Base-by-base conservation (phyloP, 805 yeast genomes). In the Hanseniaspora vineae region DNA sequence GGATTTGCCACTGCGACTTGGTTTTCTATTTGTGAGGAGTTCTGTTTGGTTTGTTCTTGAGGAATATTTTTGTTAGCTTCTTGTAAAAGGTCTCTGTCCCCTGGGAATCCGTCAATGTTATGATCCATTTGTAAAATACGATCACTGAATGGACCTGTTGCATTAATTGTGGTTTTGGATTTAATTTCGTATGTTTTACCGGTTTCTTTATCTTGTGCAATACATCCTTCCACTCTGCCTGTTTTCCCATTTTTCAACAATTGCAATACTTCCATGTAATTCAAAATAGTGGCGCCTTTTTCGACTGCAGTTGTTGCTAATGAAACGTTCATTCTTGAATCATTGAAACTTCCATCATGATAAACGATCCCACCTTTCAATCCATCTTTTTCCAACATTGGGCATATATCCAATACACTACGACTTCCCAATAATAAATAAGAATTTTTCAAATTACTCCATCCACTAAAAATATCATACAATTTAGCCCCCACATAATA, bases 291-390 rank as follows among this genome's bases (percentile, higher is more conserved):
- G 31, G 96, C 96, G 52, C 97, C 97, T 51, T 81, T 69, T 58
- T 84, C 80, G 52, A 81, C 71, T 35, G 97, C 97, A 31, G 96
- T 80, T 46, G 85, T 61, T 35, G 96, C 96, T 56, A 89, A 72
- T 31, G 95, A 71, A 5, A 90, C 72, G 64, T 89, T 88, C 81
- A 88, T 80, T 66, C 97, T 77, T 12, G 97, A 73, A 64, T 89
- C 97, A 66, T 89, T 89, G 66, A 89, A 94, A 33, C 88, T 73
- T 56, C 97, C 97, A 65, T 89, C 97, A 66, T 89, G 96, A 71
- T 90, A 89, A 48, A 90, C 94, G 56, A 92, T 74, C 46, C 92
- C 85, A 42, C 95, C 96, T 67, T 85, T 89, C 66, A 90, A 76
- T 53, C 79, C 77, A 42, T 79, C 70, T 51, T 77, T 76, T 61